Evolutionary conservation across 2,329 filamentous ascomycete species (phyloP).

Genomic region (Fusarium musae): DNA sequence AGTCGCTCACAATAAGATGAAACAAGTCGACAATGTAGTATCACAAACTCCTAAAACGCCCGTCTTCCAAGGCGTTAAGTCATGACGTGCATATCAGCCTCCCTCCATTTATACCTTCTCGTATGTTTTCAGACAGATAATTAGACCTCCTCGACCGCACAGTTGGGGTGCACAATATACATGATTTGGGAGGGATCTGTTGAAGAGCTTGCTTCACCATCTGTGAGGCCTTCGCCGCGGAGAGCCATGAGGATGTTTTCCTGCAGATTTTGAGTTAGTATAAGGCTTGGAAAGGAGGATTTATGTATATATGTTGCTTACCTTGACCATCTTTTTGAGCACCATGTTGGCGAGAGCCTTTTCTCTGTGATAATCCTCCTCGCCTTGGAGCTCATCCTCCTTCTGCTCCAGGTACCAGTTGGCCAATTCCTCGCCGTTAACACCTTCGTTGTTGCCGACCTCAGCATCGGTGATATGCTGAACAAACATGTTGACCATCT

Average conservation of each 20-base stretch:
- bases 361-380: slow-evolving; percentile 85
- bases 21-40: slow-evolving; percentile 10
- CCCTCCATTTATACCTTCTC: background rate
- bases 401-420: slow-evolving; percentile 94
- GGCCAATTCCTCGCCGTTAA: slow-evolving; percentile 83
- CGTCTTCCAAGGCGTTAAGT: slow-evolving; percentile 30
- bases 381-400: slow-evolving; percentile 81
- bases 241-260: slow-evolving; percentile 91
- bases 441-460: slow-evolving; percentile 77
- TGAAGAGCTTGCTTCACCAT: slow-evolving; percentile 57
- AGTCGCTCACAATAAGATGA: slow-evolving; percentile 23
- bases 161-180: slow-evolving; percentile 96
- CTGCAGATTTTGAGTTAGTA: slow-evolving; percentile 61
- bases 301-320: slow-evolving; percentile 55
- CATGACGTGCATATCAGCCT: slow-evolving; percentile 18
- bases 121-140: background rate
- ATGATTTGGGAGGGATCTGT: slow-evolving; percentile 60
- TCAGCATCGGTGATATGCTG: slow-evolving; percentile 87
- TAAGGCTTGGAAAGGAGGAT: slow-evolving; percentile 1
- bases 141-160: slow-evolving; percentile 76
- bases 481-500: slow-evolving; percentile 88
- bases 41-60: slow-evolving; percentile 39
- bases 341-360: slow-evolving; percentile 82
- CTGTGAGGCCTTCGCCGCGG: slow-evolving; percentile 68
- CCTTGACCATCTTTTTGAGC: slow-evolving; percentile 95